Conservation (phyloP, 1,284 basidiomycete species). For the Pseudozyma sp. region DNA sequence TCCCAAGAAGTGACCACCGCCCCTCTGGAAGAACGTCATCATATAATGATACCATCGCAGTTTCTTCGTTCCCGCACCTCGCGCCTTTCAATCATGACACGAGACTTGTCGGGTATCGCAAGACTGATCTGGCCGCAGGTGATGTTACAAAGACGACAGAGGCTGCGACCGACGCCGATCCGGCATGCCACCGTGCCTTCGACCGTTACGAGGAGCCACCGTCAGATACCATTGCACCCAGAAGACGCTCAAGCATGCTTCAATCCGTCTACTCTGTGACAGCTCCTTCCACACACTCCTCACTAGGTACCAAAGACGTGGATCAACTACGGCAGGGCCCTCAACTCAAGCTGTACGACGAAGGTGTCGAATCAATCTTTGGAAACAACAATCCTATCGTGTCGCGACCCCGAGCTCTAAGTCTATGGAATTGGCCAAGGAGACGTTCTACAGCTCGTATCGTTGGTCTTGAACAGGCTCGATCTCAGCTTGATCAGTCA, state of each 20-base stretch:
- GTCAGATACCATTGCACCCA: not conserved
- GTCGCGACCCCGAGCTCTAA: constrained; percentile 11
- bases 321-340: constrained; percentile 15
- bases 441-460: no score
- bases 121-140: not conserved
- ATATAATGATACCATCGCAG: not conserved
- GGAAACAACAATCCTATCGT: not conserved
- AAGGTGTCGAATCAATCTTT: constrained; percentile 10
- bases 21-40: no score
- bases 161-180: not conserved
- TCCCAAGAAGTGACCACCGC: no score
- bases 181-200: constrained; percentile 8
- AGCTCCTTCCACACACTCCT: constrained; percentile 4
- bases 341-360: constrained; percentile 7
- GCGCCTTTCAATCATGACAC: constrained; percentile 18
- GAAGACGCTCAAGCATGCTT: constrained; percentile 8
- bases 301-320: constrained; percentile 11
- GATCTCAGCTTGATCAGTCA: not conserved
- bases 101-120: not conserved
- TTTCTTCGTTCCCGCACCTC: constrained; percentile 8
- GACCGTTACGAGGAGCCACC: constrained; percentile 12
- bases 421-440: constrained; percentile 18
- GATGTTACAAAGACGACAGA: not conserved
- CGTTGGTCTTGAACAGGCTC: no score
- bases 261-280: constrained; percentile 10